These are phyloP conservation scores for Xylaria curta DNA, from an alignment of 495 filamentous ascomycete species.

Conservation along the genomic window DNA sequence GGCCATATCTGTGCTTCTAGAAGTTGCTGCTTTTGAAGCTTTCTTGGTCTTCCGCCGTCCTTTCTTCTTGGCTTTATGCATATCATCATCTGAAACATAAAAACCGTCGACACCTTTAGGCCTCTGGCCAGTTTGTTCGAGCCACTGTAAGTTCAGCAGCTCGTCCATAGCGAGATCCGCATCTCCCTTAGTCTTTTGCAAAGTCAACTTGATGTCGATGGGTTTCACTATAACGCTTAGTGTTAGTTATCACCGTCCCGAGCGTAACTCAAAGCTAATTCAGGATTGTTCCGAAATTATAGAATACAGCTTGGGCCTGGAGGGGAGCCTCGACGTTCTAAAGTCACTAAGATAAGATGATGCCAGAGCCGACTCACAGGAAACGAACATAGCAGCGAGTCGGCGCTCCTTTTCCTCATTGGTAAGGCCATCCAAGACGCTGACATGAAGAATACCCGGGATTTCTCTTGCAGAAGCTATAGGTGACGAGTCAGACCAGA, in stretches of 20 bases:
- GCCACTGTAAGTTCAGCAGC: conserved; percentile 74
- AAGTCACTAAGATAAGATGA: neutral
- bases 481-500: conserved; percentile 29
- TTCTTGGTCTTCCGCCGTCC: conserved; percentile 35
- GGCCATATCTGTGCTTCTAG: neutral
- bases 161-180: conserved; percentile 78
- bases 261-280: neutral
- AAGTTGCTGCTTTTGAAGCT: conserved; percentile 21
- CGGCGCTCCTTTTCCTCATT: conserved; percentile 62
- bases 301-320: no score
- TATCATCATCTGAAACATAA: conserved; percentile 51
- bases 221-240: conserved; percentile 46
- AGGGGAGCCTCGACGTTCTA: no score
- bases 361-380: conserved; percentile 20
- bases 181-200: conserved; percentile 69
- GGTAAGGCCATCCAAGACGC: conserved; percentile 55
- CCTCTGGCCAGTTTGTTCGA: conserved; percentile 64
- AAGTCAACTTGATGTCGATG: conserved; percentile 66
- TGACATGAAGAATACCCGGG: conserved; percentile 21
- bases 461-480: conserved; percentile 24
- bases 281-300: neutral
- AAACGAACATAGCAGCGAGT: conserved; percentile 74
- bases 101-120: conserved; percentile 86
- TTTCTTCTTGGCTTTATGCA: conserved; percentile 56
- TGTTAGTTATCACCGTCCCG: neutral